These are phyloP conservation scores for Dactylellina parvicollis DNA, from an alignment of 2,329 filamentous ascomycete genomes.

Conservation along the genomic window DNA sequence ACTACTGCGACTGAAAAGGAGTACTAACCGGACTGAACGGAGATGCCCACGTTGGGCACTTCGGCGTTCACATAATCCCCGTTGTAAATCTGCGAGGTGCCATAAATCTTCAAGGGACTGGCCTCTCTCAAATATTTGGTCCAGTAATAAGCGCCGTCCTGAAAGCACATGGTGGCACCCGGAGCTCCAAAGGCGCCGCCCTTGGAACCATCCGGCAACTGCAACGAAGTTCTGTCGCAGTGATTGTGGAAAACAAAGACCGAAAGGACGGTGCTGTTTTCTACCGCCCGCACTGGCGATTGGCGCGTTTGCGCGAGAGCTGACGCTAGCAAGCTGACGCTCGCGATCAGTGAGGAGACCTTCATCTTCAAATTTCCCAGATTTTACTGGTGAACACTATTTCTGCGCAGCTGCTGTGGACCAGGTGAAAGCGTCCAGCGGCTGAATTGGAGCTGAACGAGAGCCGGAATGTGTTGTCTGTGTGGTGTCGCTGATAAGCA, in stretches of 20 bases:
- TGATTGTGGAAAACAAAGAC: constrained; percentile 49
- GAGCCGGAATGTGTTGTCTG: constrained; percentile 34
- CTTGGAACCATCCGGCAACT: constrained; percentile 6
- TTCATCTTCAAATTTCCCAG: constrained; percentile 33
- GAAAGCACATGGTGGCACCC: constrained; percentile 39
- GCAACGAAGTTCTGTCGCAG: constrained; percentile 45
- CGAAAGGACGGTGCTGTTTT: constrained; percentile 35
- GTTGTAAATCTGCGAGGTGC: constrained; percentile 44
- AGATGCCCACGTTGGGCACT: constrained; percentile 28
- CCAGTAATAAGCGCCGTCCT: constrained; percentile 37
- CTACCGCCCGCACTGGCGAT: constrained; percentile 16
- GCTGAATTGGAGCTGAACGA: constrained; percentile 4
- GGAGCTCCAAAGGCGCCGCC: constrained; percentile 27
- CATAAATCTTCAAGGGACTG: constrained; percentile 37
- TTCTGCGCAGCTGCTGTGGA: too few relatives aligned
- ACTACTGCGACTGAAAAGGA: too few relatives aligned
- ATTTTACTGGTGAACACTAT: too few relatives aligned
- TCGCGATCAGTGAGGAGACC: constrained; percentile 25
- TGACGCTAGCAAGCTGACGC: constrained; percentile 27
- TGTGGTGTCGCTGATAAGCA: constrained; percentile 4
- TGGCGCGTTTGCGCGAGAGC: constrained; percentile 10
- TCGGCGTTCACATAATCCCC: constrained; percentile 26
- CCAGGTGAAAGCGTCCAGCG: not conserved
- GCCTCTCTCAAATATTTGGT: constrained; percentile 38
- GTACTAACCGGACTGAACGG: constrained; percentile 46